Evolutionary conservation across 225 moss, liverwort and hornwort species (phyloP).

Genomic region (Asterella californica): DNA sequence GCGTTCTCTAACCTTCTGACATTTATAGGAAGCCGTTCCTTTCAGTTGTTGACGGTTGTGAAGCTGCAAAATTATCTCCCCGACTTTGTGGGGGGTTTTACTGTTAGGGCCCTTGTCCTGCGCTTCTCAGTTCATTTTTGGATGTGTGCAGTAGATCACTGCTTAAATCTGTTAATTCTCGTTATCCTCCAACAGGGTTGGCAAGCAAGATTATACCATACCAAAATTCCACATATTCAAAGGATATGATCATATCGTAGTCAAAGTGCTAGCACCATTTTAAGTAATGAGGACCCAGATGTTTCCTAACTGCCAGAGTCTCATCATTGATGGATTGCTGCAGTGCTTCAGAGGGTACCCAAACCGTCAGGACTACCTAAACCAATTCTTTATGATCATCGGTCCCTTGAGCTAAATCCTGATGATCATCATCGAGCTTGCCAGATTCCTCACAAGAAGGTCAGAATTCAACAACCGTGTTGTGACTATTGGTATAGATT

Average conservation of each 20-base stretch:
- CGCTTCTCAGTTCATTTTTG: not conserved
- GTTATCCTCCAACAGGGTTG: no score
- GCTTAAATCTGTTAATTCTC: no score
- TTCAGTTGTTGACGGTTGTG: no score
- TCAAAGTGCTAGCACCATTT: no score
- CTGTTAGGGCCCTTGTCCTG: not conserved
- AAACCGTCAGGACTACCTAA: conserved; percentile 42
- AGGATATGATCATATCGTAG: no score
- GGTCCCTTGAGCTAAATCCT: conserved; percentile 64
- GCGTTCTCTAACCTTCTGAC: no score
- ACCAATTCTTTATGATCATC: conserved; percentile 74
- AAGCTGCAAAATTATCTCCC: no score
- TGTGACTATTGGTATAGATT: not conserved
- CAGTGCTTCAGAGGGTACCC: conserved; percentile 53
- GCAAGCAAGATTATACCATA: no score
- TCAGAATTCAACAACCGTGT: conserved; percentile 16
- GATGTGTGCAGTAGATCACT: no score
- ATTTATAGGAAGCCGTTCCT: no score
- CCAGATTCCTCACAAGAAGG: conserved; percentile 86
- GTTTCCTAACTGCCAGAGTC: not conserved
- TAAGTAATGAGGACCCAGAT: not conserved
- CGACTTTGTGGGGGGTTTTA: no score
- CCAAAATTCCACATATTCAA: no score
- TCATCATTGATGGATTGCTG: not conserved
- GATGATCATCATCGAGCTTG: conserved; percentile 72